Base-by-base conservation (phyloP, 2,329 filamentous ascomycete species). In the Paracoccidioides lutzii region DNA sequence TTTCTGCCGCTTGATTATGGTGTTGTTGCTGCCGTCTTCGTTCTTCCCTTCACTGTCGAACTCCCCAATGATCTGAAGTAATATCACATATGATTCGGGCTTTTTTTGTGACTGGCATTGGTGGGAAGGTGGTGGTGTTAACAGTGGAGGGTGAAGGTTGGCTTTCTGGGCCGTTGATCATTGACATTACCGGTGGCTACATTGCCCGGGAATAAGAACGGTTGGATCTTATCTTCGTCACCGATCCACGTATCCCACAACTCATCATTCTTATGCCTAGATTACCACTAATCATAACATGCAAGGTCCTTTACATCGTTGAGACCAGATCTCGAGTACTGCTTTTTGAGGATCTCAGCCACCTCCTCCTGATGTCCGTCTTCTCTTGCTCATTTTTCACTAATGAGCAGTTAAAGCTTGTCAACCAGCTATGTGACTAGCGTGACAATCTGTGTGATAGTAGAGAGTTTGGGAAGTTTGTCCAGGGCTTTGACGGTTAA, bases 401-500 rank as follows among this genome's bases (percentile, higher is more conserved):
- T 22, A 32, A 54, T 30, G 10, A 57, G 28, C 37, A n/a, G 43
- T 37, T 57, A n/a, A n/a, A 54, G 35, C 41, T 30, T 42, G 6
- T 37, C 38, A 28, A 54, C 15, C 5, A 33, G 5, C 15, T 49
- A 28, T n/a, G 52, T 9, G 5, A 46, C 8, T 35, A 37, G 28
- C 12, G 32, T 7, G 6, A 52, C 35, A n/a, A 28, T 35, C 33
- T 45, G 4, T 30, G 28, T 15, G 22, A n/a, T 33, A 5, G 5
- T 14, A n/a, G 44, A 42, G 49, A 54, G 52, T 15, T 45, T 12
- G 4, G 52, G 37, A 22, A 43, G 3, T 12, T 52, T 38, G 37
- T 57, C 44, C 5, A 54, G 15, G 12, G 37, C 55, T 42, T 45
- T 54, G 38, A 46, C 45, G 28, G 55, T 57, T 38, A 57, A 54